Evolutionary conservation across 441 rosid species (phyloP), one percentile per base, ranked within the genome.

Genomic region (Geranium incanum): DNA sequence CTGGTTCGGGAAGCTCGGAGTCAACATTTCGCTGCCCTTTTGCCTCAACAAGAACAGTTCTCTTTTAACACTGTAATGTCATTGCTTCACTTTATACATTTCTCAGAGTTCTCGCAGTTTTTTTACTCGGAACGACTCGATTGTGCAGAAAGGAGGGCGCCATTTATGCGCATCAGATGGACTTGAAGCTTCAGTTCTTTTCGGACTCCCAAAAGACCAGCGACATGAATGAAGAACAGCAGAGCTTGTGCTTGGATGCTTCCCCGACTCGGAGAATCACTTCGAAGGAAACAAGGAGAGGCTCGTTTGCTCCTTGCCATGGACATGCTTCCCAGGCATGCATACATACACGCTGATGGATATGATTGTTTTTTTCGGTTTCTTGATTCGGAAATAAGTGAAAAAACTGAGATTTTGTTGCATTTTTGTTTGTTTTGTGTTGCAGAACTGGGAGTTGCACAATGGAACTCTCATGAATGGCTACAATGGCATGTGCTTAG

Each of bases 401-500:
- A 55, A 55, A 15, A 19, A 55, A 15, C 21, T 15, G 39, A 41
- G 45, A 33, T 37, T n/a, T 23, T 43, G 18, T 33, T 45, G 15
- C 33, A 50, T 19, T 4, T 37, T 13, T 33, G 67, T 33, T 71
- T 36, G 65, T 0, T 1, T 28, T 45, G 45, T 37, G 72, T 65
- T 38, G 77, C 85, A 91, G 97, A 84, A 85, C 89, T 94, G 98
- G 98, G 84, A 87, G 80, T 80, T 88, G 60, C 84, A 78, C 66
- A 80, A 84, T 36, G 98, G 95, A 75, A 79, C 89, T 33, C 85
- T 94, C 7, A 38, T 75, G 60, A 94, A 84, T 78, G 88, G 85
- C 68, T 89, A 91, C 55, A 88, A 96, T 4, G 95, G 97, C 75
- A 92, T 87, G 6, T 91, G 98, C 36, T 19, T 55, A 55, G 98